phyloP scores from a whole-genome alignment of 2,329 filamentous ascomycete species.

The Cryphonectria naterciae region DNA sequence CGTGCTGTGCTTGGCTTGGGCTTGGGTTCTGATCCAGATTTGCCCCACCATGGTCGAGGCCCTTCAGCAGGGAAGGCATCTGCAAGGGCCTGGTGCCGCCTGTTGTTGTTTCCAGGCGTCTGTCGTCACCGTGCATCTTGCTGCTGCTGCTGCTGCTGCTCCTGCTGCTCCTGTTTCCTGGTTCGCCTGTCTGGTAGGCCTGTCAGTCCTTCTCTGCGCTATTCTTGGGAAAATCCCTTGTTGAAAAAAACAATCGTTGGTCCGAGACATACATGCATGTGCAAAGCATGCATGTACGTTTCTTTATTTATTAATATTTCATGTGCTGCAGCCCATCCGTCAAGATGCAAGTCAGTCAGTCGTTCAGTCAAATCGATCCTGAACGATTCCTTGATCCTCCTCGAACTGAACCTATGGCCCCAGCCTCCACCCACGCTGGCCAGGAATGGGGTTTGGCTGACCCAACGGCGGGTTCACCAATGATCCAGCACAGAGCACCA shows the following conservation, averaged over 20 bases:
- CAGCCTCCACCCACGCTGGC: neutral
- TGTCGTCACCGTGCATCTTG: neutral
- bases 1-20: neutral
- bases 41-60: conserved; percentile 11
- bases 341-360: neutral
- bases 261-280: neutral
- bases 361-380: neutral
- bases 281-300: neutral
- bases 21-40: neutral
- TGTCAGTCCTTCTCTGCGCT: neutral
- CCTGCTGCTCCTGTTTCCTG: too few species aligned
- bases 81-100: conserved; percentile 4
- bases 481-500: neutral
- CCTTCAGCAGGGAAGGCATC: neutral
- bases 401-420: neutral
- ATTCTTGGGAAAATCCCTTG: neutral
- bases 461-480: neutral
- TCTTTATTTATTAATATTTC: too few species aligned
- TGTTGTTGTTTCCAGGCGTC: neutral
- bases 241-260: neutral
- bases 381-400: neutral
- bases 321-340: neutral
- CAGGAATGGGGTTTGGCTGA: neutral
- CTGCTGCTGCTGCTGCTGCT: neutral
- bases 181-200: neutral